Percentiles rank a stretch among this genome's conserved stretches.
phyloP scores from a whole-genome alignment of 805 yeast genomes.

The Candida stauntonica region DNA sequence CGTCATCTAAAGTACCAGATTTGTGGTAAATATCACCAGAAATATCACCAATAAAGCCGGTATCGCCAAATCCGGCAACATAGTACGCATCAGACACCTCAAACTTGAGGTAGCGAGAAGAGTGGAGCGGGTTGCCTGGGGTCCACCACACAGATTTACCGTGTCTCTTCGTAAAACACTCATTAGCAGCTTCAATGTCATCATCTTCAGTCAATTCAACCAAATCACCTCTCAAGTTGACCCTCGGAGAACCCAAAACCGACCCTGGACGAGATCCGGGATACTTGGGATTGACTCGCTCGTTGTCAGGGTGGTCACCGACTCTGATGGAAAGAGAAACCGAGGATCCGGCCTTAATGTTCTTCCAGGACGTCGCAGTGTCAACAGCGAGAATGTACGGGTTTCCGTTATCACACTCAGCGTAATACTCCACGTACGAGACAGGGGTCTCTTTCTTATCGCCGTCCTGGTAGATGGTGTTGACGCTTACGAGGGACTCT shows the following conservation, averaged over 20 bases:
- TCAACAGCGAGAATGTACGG: constrained; percentile 62
- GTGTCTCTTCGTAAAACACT: constrained; percentile 55
- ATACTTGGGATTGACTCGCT: constrained; percentile 41
- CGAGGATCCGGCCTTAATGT: constrained; percentile 52
- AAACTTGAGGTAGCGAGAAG: constrained; percentile 60
- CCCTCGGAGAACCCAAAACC: constrained; percentile 69
- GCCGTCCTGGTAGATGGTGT: constrained; percentile 42
- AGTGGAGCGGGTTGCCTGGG: constrained; percentile 60
- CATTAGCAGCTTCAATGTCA: constrained; percentile 28
- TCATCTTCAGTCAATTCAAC: constrained; percentile 32
- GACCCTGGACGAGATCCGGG: constrained; percentile 53
- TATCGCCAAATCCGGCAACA: constrained; percentile 79
- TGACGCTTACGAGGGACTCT: constrained; percentile 55
- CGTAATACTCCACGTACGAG: constrained; percentile 69
- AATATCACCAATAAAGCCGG: constrained; percentile 69
- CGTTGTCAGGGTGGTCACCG: constrained; percentile 52
- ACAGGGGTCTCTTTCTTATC: constrained; percentile 46
- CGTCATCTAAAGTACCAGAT: constrained; percentile 24
- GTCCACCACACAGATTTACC: constrained; percentile 70
- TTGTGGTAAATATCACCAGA: constrained; percentile 50
- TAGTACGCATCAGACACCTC: constrained; percentile 57
- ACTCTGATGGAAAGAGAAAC: constrained; percentile 56
- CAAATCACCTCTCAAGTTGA: constrained; percentile 55
- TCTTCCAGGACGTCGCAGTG: constrained; percentile 58
- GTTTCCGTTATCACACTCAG: constrained; percentile 65